Evolutionary conservation across 176 grass and related monocot genomes (phyloP).

Genomic region (Carex pumila): DNA sequence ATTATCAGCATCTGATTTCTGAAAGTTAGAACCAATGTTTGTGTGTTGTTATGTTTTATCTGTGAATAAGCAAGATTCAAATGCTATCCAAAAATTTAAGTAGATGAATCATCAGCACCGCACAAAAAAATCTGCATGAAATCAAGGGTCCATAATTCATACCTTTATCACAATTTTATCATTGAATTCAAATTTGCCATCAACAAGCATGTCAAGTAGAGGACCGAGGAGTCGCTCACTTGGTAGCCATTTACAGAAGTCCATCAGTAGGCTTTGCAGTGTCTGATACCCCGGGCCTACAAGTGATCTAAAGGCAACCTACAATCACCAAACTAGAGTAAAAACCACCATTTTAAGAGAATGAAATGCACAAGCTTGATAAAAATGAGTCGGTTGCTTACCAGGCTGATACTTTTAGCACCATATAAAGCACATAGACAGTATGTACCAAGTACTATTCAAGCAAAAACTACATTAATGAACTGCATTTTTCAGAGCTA

Average conservation of each 20-base stretch:
- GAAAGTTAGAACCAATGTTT: neutral
- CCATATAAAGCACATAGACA: neutral
- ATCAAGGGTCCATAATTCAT: neutral
- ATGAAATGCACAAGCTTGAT: neutral
- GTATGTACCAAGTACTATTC: neutral
- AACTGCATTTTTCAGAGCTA: neutral
- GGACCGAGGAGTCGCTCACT: slow-evolving; percentile 66
- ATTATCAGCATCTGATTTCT: neutral
- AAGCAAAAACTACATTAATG: neutral
- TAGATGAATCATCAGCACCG: neutral
- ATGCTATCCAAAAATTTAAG: neutral
- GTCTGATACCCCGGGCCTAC: slow-evolving; percentile 89
- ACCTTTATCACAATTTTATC: slow-evolving; percentile 83
- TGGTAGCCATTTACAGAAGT: slow-evolving; percentile 90
- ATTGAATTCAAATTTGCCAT: slow-evolving; percentile 76
- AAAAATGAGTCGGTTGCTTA: neutral
- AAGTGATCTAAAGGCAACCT: slow-evolving; percentile 83
- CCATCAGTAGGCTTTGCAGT: slow-evolving; percentile 84
- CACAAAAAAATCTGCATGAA: slow-evolving; percentile 5
- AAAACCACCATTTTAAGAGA: neutral
- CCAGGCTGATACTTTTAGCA: neutral
- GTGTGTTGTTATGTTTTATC: neutral
- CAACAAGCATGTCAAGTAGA: slow-evolving; percentile 93
- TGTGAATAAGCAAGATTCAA: neutral
- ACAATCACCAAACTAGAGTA: slow-evolving; percentile 31